phyloP scores from a whole-genome alignment of 176 grass and related monocot species.

The Lolium rigidum region DNA sequence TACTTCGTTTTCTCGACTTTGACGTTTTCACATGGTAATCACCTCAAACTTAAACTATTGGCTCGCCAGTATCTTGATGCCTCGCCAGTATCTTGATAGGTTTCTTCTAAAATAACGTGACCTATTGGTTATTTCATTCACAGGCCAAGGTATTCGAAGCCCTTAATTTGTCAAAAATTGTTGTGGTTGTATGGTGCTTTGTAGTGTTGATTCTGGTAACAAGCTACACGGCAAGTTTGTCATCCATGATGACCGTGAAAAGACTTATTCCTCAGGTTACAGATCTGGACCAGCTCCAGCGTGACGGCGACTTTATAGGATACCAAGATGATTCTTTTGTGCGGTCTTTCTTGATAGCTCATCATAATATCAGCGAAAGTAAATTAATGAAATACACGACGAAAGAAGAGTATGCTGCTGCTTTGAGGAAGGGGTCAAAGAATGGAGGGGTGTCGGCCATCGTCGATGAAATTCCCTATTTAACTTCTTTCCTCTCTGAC shows the following conservation, averaged over 20 bases:
- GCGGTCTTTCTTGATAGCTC: conserved; percentile 1
- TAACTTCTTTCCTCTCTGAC: conserved; percentile 36
- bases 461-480: no score
- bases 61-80: no score
- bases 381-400: conserved; percentile 44
- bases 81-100: no score
- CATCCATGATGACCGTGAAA: conserved; percentile 58
- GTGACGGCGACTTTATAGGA: conserved; percentile 42
- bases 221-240: conserved; percentile 63
- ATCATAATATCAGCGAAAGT: conserved; percentile 8
- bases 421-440: conserved; percentile 47
- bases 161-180: conserved; percentile 53
- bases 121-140: neutral
- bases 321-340: conserved; percentile 60
- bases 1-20: conserved; percentile 73
- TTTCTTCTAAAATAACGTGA: neutral
- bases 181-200: conserved; percentile 63
- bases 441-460: conserved; percentile 56
- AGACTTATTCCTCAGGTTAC: conserved; percentile 46
- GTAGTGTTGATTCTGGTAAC: conserved; percentile 58
- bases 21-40: conserved; percentile 53
- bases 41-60: neutral
- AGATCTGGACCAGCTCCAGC: conserved; percentile 43
- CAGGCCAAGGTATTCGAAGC: conserved; percentile 58
- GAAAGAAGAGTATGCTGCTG: conserved; percentile 54